Base-by-base conservation (phyloP, 129 eudicot species). In the Solidago caesia region DNA sequence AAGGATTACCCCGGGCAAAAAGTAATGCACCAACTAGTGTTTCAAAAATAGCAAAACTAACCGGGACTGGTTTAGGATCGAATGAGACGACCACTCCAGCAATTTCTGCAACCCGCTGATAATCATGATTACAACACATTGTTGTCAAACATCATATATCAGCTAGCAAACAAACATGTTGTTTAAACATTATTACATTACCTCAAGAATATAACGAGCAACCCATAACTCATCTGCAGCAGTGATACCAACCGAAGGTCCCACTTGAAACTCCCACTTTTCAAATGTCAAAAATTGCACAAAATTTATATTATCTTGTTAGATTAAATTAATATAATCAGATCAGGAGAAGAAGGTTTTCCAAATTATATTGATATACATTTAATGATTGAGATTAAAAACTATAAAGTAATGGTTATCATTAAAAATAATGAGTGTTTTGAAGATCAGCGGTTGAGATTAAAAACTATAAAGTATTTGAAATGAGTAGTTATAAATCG, bases 231-330 rank as follows among this genome's bases (percentile, higher is more conserved):
- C 95, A 77, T 92, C 98, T 16, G 88, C 92, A 33, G 98, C 95
- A 26, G 91, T 84, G 80, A 89, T 89, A 26, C 95, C 98, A 65
- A 86, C 86, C 21, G 96, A 68, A 14, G 95, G 98, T 68, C 98
- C 96, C 21, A 92, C 96, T 82, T 92, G 96, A 67, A 85, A 92
- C 62, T 92, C 98, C 98, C 98, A 92, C 98, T 92, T 79, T 16
- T 67, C 42, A 46, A 25, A 61, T 7, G 75, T 27, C 44, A 61
- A 70, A 71, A 63, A 33, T 15, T 16, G 62, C 42, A 59, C 25
- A 45, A 6, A 11, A 46, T 8, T 39, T 4, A 41, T 39, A 26
- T 72, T 5, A 52, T 29, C 7, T 64, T 8, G n/a, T 52, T n/a
- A 10, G 44, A 21, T 2, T 13, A 12, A 44, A 76, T 56, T n/a